These are phyloP conservation scores for Brassica balearica DNA, from an alignment of 441 rosid genomes.

Conservation along the genomic window DNA sequence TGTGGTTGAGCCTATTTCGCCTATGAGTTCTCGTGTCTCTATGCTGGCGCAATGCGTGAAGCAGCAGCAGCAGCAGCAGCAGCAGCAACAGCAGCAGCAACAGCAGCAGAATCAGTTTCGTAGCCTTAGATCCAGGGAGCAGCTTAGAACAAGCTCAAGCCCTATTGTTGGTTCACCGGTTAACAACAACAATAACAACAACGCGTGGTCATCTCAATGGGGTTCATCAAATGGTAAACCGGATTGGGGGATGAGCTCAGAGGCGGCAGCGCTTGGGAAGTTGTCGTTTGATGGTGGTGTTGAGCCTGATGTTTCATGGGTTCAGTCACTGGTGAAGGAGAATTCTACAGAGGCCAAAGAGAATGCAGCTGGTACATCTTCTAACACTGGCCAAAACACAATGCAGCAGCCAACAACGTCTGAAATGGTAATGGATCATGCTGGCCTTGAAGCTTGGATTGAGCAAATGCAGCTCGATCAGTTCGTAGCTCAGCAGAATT, in stretches of 20 bases:
- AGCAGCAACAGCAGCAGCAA: constrained; percentile 48
- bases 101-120: constrained; percentile 53
- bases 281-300: constrained; percentile 62
- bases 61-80: constrained; percentile 54
- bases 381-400: constrained; percentile 40
- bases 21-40: constrained; percentile 68
- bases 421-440: constrained; percentile 58
- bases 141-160: constrained; percentile 62
- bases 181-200: constrained; percentile 46
- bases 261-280: constrained; percentile 57
- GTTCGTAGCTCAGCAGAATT: constrained; percentile 86
- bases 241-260: constrained; percentile 72
- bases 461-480: constrained; percentile 90
- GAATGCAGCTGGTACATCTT: constrained; percentile 36
- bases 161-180: constrained; percentile 64
- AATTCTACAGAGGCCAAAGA: constrained; percentile 64
- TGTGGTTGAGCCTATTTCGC: constrained; percentile 69
- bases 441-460: constrained; percentile 78
- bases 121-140: constrained; percentile 73
- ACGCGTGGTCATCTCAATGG: constrained; percentile 68
- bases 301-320: constrained; percentile 83
- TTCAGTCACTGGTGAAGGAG: constrained; percentile 76
- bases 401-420: constrained; percentile 19
- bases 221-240: constrained; percentile 71
- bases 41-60: constrained; percentile 71